These are phyloP conservation scores for Cylindrodendrum hubeiense DNA, from an alignment of 2,329 filamentous ascomycete species.

Conservation along the genomic window DNA sequence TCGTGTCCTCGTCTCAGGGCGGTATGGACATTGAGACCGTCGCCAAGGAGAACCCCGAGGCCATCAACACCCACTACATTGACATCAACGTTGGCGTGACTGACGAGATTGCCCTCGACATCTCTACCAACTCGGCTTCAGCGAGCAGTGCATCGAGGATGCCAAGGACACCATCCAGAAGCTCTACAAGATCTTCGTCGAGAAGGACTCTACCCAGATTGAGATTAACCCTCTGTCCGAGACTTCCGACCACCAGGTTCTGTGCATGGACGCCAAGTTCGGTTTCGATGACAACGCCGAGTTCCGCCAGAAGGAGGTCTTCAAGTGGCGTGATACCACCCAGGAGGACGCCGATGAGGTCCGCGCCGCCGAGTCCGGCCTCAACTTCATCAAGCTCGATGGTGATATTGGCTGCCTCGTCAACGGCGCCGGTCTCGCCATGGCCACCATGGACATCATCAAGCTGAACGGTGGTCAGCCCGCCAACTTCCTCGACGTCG, in stretches of 20 bases:
- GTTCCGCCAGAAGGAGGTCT: slow-evolving; percentile 97
- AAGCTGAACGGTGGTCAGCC: slow-evolving; percentile 97
- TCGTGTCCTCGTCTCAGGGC: slow-evolving; percentile 97
- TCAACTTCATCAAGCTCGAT: slow-evolving; percentile 99
- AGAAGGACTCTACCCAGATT: slow-evolving; percentile 98
- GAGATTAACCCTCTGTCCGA: slow-evolving; percentile 99
- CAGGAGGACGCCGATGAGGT: slow-evolving; percentile 99
- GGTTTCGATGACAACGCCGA: slow-evolving; percentile 99
- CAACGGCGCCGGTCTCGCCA: slow-evolving; percentile 98
- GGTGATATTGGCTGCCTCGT: slow-evolving; percentile 99
- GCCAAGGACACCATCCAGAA: slow-evolving; percentile 98
- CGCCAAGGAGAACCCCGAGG: slow-evolving; percentile 96
- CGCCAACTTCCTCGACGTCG: slow-evolving; percentile 99
- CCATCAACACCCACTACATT: slow-evolving; percentile 93
- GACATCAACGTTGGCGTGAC: slow-evolving; percentile 96
- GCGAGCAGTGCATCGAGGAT: slow-evolving; percentile 95
- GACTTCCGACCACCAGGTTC: slow-evolving; percentile 97
- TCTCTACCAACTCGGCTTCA: slow-evolving; percentile 96
- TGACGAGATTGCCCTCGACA: slow-evolving; percentile 91
- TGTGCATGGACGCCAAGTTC: slow-evolving; percentile 99
- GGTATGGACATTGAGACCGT: slow-evolving; percentile 99
- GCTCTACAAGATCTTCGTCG: slow-evolving; percentile 98
- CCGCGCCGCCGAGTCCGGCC: slow-evolving; percentile 90
- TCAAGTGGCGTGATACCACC: slow-evolving; percentile 90
- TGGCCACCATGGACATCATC: slow-evolving; percentile 99